Evolutionary conservation across 2,329 filamentous ascomycete genomes (phyloP), one percentile per base, ranked within the genome.

Genomic region (Fusarium fracticaudum): DNA sequence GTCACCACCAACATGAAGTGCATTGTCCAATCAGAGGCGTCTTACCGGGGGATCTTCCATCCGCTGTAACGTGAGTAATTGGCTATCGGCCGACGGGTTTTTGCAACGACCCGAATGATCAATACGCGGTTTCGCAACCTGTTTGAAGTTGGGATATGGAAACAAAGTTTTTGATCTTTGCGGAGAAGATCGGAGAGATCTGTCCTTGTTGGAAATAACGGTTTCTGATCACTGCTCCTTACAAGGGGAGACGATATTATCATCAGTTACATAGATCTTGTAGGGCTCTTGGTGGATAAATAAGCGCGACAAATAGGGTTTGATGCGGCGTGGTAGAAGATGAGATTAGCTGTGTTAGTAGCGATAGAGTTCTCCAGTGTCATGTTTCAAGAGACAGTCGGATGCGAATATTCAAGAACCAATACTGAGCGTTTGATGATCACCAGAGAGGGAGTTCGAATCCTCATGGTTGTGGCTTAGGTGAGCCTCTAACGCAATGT

Each of bases 401-500:
- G 14, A 31, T 61, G n/a, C 38, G 17, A 55, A 37, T 35, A 47
- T 57, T 29, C 24, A 40, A 35, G 40, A 43, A 22, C 20, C 26
- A 29, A 43, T 31, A 26, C 24, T 63, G 7, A 13, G 10, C 29
- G 35, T 41, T 53, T 53, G 11, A 18, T 37, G 24, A 41, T 35
- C 15, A 57, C 41, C 35, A 31, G 24, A 38, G 22, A 31, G 24
- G 31, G 22, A 18, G 24, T 33, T 33, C 24, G n/a, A 22, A 58
- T 29, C 37, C 18, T 57, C 18, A 35, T 33, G 22, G 29, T 20
- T 35, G 50, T 51, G 48, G 71, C 76, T 78, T 64, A 77, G 69
- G 76, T 77, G 73, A 78, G 76, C 73, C 69, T 67, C 63, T 53
- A 67, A 44, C 18, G 26, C 53, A 41, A 57, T 44, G 38, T 57